Conservation (phyloP, 495 filamentous ascomycete species). For the Aspergillus sclerotiicarbonarius region DNA sequence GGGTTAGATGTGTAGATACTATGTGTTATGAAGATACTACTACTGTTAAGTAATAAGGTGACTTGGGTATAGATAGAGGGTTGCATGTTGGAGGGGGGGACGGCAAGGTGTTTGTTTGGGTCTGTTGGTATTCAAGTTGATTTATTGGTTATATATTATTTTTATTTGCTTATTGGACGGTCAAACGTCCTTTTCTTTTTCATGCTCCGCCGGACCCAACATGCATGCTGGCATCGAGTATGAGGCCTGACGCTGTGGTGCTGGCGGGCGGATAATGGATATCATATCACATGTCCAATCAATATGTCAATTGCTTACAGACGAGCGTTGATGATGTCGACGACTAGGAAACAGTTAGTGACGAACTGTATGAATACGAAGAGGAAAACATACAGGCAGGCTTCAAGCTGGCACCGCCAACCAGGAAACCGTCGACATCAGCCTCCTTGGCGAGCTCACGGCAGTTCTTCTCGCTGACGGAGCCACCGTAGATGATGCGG, state of each 20-base stretch:
- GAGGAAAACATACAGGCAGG: slow-evolving; percentile 79
- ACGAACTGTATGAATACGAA: neutral
- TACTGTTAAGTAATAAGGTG: neutral
- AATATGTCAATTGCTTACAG: slow-evolving; percentile 35
- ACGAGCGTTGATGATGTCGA: slow-evolving; percentile 66
- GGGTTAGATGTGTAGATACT: no score
- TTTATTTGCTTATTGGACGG: no score
- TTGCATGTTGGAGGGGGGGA: no score
- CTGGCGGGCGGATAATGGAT: slow-evolving; percentile 9
- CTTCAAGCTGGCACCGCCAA: slow-evolving; percentile 97
- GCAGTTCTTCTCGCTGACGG: slow-evolving; percentile 98
- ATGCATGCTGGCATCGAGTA: neutral
- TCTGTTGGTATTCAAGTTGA: neutral
- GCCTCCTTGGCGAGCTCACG: slow-evolving; percentile 82
- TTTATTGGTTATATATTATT: no score
- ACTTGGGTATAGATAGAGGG: neutral
- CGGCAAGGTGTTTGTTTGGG: neutral
- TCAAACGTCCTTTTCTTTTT: no score
- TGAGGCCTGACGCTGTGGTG: neutral
- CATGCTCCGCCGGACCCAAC: no score
- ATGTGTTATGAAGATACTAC: no score
- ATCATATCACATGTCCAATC: slow-evolving; percentile 18
- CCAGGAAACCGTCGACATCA: slow-evolving; percentile 98
- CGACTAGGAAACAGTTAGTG: slow-evolving; percentile 38
- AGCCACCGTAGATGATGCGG: slow-evolving; percentile 92